Base-by-base conservation (phyloP, 345 rosid genomes). In the Noccaea caerulescens region DNA sequence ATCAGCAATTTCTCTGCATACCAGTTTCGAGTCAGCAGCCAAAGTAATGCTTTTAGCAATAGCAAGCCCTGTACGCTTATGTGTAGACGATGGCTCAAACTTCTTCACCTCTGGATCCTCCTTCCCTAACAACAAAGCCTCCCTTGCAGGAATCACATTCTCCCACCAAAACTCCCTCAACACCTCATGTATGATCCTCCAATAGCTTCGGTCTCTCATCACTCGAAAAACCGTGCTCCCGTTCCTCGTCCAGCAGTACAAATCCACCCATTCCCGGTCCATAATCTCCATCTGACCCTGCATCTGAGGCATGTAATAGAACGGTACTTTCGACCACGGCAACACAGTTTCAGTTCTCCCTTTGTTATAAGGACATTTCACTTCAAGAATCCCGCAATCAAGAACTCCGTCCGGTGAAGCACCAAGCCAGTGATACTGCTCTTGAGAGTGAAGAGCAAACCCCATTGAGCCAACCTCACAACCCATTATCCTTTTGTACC, bases 241-340 rank as follows among this genome's bases (percentile, higher is more conserved):
- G 30, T 91, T 91, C n/a, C 81, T 82, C 8, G 96, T 93, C 98
- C 97, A 93, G 78, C 96, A 93, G 76, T 87, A 91, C 66, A 93
- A 58, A 68, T 93, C 92, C 0, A 89, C 88, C 96, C 98, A 91
- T 16, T 91, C 96, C 60, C 97, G 72, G 65, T 85, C 87, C 96
- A 89, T 88, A 45, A 91, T 83, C 80, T 93, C 97, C 91, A 94
- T 83, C 58, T 94, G 99, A 38, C 99, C 99, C 70, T 91, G 97
- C 73, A 91, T 81, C 75, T 89, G 99, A 64, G 97, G 97, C 96
- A 88, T 88, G 82, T 89, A 91, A 68, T 94, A 91, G 83, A 86
- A 94, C 0, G 97, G 97, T 63, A 91, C 71, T 9, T 82, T 79
- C 13, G 86, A 77, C 98, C 98, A 93, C 0, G 98, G 98, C 45